Conservation (phyloP, 768 basidiomycete species). For the Termitomyces titanicus region DNA sequence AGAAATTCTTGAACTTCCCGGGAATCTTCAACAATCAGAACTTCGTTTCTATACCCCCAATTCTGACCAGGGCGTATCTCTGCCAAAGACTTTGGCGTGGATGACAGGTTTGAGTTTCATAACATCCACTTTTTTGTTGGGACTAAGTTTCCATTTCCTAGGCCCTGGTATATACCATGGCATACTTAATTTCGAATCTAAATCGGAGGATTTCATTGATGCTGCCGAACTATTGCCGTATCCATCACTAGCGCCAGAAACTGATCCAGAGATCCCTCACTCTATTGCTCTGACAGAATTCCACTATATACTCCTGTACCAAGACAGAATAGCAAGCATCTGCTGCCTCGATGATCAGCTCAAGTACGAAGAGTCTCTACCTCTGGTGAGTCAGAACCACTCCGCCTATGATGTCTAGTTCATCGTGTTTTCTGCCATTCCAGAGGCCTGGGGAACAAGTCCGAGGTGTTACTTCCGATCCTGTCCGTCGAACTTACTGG, state of each 20-base stretch:
- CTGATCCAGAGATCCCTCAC: conserved; percentile 48
- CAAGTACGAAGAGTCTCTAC: conserved; percentile 80
- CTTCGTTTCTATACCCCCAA: conserved; percentile 76
- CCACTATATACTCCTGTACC: conserved; percentile 86
- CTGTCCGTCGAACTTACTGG: conserved; percentile 90
- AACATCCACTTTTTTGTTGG: background rate
- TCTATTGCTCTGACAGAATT: conserved; percentile 88
- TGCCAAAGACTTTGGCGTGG: conserved; percentile 84
- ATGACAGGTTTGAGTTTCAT: conserved; percentile 63
- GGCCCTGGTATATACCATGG: conserved; percentile 91
- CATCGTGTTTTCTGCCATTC: background rate
- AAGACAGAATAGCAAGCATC: conserved; percentile 71
- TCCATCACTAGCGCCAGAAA: conserved; percentile 37
- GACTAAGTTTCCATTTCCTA: conserved; percentile 23
- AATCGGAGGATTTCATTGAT: conserved; percentile 74
- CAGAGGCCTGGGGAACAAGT: conserved; percentile 80
- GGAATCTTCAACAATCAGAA: conserved; percentile 70
- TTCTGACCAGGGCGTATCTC: conserved; percentile 62
- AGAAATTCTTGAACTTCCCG: conserved; percentile 93
- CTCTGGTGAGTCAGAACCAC: conserved; percentile 56
- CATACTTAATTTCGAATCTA: conserved; percentile 62
- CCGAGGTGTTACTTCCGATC: conserved; percentile 77
- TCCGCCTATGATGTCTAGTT: background rate
- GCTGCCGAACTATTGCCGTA: conserved; percentile 78
- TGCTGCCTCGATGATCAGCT: conserved; percentile 77